Evolutionary conservation across 345 rosid genomes (phyloP).

Genomic region (Hibiscus trionum): DNA sequence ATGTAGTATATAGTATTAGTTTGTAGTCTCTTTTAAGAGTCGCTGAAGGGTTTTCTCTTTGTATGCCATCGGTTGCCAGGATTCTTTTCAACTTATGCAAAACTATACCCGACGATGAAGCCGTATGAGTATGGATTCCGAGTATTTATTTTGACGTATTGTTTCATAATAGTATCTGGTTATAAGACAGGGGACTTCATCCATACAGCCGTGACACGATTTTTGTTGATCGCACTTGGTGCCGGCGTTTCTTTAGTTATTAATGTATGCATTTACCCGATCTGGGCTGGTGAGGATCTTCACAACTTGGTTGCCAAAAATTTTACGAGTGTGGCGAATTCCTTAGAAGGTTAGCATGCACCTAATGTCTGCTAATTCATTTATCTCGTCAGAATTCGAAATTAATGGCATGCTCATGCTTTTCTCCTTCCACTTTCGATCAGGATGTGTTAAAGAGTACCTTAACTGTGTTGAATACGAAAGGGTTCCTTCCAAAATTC

Average conservation of each 20-base stretch:
- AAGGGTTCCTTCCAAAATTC: conserved; percentile 80
- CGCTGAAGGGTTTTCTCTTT: conserved; percentile 2
- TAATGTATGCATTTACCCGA: conserved; percentile 82
- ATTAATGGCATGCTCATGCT: not conserved
- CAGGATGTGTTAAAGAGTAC: conserved; percentile 73
- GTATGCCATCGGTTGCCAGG: conserved; percentile 40
- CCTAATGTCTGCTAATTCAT: not conserved
- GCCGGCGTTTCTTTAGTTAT: conserved; percentile 70
- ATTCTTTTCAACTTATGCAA: conserved; percentile 59
- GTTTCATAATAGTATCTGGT: conserved; percentile 75
- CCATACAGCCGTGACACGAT: conserved; percentile 62
- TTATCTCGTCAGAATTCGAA: not conserved
- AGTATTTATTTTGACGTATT: conserved; percentile 82
- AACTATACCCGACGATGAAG: conserved; percentile 75
- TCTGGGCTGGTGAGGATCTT: conserved; percentile 98
- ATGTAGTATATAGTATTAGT: not conserved
- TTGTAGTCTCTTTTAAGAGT: conserved; percentile 5
- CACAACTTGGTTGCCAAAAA: conserved; percentile 81
- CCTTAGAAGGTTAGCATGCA: conserved; percentile 64
- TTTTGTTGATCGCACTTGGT: conserved; percentile 79
- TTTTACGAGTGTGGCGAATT: conserved; percentile 70
- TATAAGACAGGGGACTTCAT: conserved; percentile 68
- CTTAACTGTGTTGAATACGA: conserved; percentile 60
- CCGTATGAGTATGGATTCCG: conserved; percentile 89
- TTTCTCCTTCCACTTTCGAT: conserved; percentile 13